Percentiles rank a stretch among this genome's conserved stretches.
Evolutionary conservation across 2,329 filamentous ascomycete genomes (phyloP).

Genomic region (Diaporthe caulivora): DNA sequence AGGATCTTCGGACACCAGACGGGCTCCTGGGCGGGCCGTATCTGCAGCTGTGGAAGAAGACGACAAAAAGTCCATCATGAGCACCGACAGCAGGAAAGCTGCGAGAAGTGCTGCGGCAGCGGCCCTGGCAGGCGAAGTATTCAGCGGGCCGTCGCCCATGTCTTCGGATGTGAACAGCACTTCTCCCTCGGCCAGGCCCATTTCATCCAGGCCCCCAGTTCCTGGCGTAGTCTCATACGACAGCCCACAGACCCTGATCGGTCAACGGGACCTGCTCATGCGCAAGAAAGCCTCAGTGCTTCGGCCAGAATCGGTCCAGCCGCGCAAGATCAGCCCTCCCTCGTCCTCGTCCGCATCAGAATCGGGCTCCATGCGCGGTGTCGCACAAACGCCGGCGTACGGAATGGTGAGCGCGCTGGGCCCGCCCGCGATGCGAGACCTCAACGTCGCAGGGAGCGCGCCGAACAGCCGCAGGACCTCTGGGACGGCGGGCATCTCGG

Average conservation of each 20-base stretch:
- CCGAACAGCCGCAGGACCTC: conserved; percentile 31
- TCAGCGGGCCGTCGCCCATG: conserved; percentile 44
- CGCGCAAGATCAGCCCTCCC: conserved; percentile 8
- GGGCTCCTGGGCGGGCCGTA: not conserved
- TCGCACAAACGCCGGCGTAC: not conserved
- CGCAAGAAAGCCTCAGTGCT: conserved; percentile 56
- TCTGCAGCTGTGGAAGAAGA: conserved; percentile 59
- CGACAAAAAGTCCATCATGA: conserved; percentile 40
- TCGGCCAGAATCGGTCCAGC: conserved; percentile 40
- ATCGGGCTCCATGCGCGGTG: conserved; percentile 54
- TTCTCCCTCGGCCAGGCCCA: conserved; percentile 33
- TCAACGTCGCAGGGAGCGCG: conserved; percentile 32
- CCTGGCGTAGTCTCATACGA: conserved; percentile 63
- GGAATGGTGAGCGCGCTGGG: conserved; percentile 8
- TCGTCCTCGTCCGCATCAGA: conserved; percentile 53
- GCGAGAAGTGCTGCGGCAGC: conserved; percentile 41
- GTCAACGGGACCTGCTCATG: conserved; percentile 66
- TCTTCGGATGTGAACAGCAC: conserved; percentile 25
- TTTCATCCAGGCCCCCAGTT: conserved; percentile 47
- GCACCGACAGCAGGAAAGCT: conserved; percentile 35
- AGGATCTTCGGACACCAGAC: conserved; percentile 12
- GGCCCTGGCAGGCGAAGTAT: conserved; percentile 22
- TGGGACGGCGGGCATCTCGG: not conserved
- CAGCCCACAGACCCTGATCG: conserved; percentile 68
- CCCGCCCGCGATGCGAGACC: conserved; percentile 23